Evolutionary conservation across 768 basidiomycete species (phyloP), one percentile per base, ranked within the genome.

Genomic region (Boletus bicolor): DNA sequence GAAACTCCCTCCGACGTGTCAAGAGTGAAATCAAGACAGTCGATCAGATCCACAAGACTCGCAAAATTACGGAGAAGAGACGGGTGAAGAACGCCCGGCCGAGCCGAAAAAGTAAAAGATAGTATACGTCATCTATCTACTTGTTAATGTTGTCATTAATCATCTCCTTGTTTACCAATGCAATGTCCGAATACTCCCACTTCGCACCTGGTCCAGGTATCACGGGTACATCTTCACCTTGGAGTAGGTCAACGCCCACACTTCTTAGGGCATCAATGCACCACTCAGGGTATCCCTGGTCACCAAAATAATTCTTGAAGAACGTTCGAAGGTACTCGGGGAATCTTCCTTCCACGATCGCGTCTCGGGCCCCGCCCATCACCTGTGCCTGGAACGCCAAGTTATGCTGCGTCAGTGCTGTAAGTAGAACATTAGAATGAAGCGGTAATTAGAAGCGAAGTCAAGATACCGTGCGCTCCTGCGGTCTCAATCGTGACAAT

Each of bases 21-120:
- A 93, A 86, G 71, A 86, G 74, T 44, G 93, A 95, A 72, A 84
- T 97, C 71, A 93, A 90, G 76, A 87, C 83, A 0, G 85, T 82
- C 28, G 91, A 93, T 47, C 90, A 95, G 68, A 94, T 98, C 58
- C 82, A 91, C 59, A 94, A 87, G 67, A 75, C 79, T 34, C 80
- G 94, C 58, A 84, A 83, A 64, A 49, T 78, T 19, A 64, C 75
- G 65, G 89, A 92, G 62, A 83, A 80, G 60, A 82, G 80, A 64
- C 82, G 78, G 67, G 83, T 79, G 19, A 94, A 90, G 75, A 94
- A 94, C 66, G 89, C 89, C n/a, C 79, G 93, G 30, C 85, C 89
- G 8, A 77, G 75, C 60, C 72, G 67, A 51, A 73, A 68, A 61
- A 57, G 70, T 63, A 71, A 58, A 55, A 55, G 60, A 59, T 73